Percentiles rank a stretch among this genome's conserved stretches.
Conservation (phyloP, 495 filamentous ascomycete species). For the Venustampulla echinocandica region DNA sequence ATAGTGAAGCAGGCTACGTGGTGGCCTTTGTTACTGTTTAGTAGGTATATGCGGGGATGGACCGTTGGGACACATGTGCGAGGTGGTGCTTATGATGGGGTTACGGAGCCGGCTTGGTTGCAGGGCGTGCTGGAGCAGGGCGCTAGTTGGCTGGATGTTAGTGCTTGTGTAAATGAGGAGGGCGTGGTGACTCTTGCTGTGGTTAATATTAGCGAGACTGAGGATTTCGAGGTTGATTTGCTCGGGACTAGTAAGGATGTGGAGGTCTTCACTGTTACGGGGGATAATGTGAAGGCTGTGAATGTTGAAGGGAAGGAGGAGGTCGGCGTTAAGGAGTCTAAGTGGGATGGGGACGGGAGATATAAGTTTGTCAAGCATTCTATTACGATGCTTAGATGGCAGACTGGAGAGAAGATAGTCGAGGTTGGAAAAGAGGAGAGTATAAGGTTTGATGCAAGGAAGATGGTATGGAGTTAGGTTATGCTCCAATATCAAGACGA, state of each 20-base stretch:
- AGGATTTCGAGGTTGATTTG: slow-evolving; percentile 47
- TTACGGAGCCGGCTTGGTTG: slow-evolving; percentile 57
- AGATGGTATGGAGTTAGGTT: slow-evolving; percentile 18
- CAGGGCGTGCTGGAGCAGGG: slow-evolving; percentile 47
- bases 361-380: slow-evolving; percentile 59
- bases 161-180: slow-evolving; percentile 52
- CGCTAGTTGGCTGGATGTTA: slow-evolving; percentile 64
- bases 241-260: slow-evolving; percentile 42
- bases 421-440: slow-evolving; percentile 13
- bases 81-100: slow-evolving; percentile 50
- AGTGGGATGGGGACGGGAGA: slow-evolving; percentile 48
- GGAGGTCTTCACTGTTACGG: slow-evolving; percentile 52
- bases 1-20: slow-evolving; percentile 66
- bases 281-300: slow-evolving; percentile 39
- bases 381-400: slow-evolving; percentile 60
- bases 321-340: slow-evolving; percentile 49
- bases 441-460: slow-evolving; percentile 14
- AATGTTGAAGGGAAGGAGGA: slow-evolving; percentile 54
- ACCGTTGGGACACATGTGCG: slow-evolving; percentile 54
- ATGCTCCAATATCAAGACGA: too few species aligned
- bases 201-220: slow-evolving; percentile 56
- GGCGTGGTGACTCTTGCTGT: slow-evolving; percentile 56
- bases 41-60: slow-evolving; percentile 64
- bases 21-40: slow-evolving; percentile 68
- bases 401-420: slow-evolving; percentile 30